phyloP scores from a whole-genome alignment of 2,329 filamentous ascomycete species.

The Orbilia javanica region DNA sequence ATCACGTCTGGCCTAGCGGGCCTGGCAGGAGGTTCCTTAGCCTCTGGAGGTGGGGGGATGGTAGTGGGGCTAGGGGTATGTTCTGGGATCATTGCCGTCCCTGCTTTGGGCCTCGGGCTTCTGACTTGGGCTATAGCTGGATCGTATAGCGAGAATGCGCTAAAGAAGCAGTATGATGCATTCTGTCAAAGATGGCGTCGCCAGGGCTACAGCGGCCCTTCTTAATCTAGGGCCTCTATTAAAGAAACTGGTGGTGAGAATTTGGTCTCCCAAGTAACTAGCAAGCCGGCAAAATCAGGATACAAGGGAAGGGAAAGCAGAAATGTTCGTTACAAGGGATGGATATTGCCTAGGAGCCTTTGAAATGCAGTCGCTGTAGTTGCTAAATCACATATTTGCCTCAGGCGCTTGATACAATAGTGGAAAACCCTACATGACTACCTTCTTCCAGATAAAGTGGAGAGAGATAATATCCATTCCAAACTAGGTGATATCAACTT shows the following conservation, averaged over 20 bases:
- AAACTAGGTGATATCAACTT: slow-evolving; percentile 1
- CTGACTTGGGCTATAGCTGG: neutral
- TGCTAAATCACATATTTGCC: no score
- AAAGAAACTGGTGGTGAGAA: neutral
- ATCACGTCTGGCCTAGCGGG: neutral
- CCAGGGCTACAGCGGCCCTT: neutral
- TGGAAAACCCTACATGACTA: no score
- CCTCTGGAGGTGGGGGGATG: neutral
- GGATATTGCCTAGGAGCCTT: neutral
- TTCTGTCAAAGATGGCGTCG: neutral
- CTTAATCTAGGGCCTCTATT: neutral
- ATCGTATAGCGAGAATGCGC: neutral
- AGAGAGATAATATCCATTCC: slow-evolving; percentile 18
- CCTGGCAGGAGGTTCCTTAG: neutral
- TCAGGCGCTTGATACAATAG: no score
- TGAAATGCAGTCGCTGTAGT: no score
- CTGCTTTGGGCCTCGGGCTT: neutral
- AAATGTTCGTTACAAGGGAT: neutral
- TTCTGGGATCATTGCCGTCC: neutral
- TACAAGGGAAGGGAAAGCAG: neutral
- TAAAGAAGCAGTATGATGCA: neutral
- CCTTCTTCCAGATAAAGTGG: no score
- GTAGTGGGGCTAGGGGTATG: neutral
- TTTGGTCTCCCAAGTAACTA: no score
- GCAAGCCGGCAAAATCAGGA: neutral